Base-by-base conservation (phyloP, 768 basidiomycete genomes). In the Macrolepiota fuliginosa region DNA sequence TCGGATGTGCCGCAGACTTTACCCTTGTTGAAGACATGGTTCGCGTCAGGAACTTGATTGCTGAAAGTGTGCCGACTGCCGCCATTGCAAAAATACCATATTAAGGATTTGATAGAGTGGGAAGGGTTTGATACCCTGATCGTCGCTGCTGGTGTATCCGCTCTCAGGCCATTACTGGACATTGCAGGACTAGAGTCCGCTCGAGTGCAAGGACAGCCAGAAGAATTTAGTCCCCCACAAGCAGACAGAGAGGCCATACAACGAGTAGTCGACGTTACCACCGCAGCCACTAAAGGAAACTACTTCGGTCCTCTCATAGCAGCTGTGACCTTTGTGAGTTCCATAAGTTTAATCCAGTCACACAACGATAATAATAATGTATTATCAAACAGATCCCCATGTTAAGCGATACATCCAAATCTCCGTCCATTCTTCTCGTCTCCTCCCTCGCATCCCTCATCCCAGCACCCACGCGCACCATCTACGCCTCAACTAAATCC, bases 401-500 rank as follows among this genome's bases (percentile, higher is more conserved):
- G 0, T 81, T 96, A 36, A 76, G 82, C 11, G 69, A 78, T 27
- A 82, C 87, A 0, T 95, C 92, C 0, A 59, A 70, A 0, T 79
- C 83, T 0, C 94, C 94, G 0, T 84, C 91, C 0, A 79, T 96
- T 39, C 83, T 93, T 27, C 84, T 96, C 45, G 70, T 97, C 37
- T 92, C 92, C 6, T 90, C 88, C 29, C 76, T 89, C 2, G 95
- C 88, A 2, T 85, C 92, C 2, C 77, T 89, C 6, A 87, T 95
- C 37, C 91, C 95, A 2, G 86, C 94, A 0, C 95, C 95, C 0
- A 94, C 91, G 0, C 88, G 95, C 7, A 76, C 91, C 0, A 75
- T 97, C 37, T 97, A 97, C 70, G 85, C 83, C 0, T 85, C 93
- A 3, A 91, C 90, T 9, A 97, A 97, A 72, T 80, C 89, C 2